Base-by-base conservation (phyloP, 2,329 filamentous ascomycete genomes). In the Colletotrichum nymphaeae region DNA sequence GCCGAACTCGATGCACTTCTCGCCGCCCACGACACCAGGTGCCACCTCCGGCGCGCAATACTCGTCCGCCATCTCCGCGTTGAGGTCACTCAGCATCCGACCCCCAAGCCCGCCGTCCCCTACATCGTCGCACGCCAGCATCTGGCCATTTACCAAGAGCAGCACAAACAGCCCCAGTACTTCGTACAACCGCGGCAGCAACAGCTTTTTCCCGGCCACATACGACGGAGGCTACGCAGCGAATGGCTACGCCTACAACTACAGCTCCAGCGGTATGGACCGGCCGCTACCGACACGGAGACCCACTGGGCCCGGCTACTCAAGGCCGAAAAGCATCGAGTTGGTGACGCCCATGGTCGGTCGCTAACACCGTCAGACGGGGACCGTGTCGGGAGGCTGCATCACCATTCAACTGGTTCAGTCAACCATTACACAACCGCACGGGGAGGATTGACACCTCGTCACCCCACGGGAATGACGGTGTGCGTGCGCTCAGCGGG, bases 271-370 rank as follows among this genome's bases (percentile, higher is more conserved):
- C 62, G 83, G 83, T 58, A 83, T 85, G 76, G 89, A 91, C 74
- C 84, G 90, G 9, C 90, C 90, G 7, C 81, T 92, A 28, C 90
- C 90, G 16, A 85, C 86, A 11, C 86, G 90, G 60, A 85, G 87
- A 63, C 88, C 89, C 4, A 70, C 70, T 32, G 70, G 70, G 42
- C 84, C 86, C 49, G 83, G 84, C 52, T 90, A 90, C 80, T 85
- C 88, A 76, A 85, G 90, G 59, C 89, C 89, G 42, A 90, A 88
- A 81, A 91, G 89, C 82, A 90, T 91, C 77, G 90, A 92, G 81
- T 84, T 92, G 26, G 89, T 92, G 57, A 91, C 90, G 63, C 90
- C 90, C 42, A 86, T 90, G 81, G 79, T 89, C 76, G 84, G 87
- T 65, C 85, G 87, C 76, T 90, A 76, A 22, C 32, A 7, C 11